A percentile compares a stretch with the other conserved stretches of the same genome.
These are phyloP conservation scores for Adansonia gregorii DNA, from an alignment of 441 rosid genomes.

Conservation along the genomic window DNA sequence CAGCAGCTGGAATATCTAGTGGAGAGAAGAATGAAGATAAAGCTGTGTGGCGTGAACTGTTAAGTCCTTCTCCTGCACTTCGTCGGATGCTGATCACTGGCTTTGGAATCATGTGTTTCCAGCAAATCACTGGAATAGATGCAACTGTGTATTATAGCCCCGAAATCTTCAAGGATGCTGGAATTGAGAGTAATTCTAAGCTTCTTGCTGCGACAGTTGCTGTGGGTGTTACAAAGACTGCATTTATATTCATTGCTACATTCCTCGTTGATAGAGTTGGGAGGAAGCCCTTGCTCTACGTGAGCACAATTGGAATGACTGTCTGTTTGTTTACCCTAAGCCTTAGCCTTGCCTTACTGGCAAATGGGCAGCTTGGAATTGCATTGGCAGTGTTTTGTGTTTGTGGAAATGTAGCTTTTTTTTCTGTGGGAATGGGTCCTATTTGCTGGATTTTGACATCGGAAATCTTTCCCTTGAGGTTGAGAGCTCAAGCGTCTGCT, in stretches of 20 bases:
- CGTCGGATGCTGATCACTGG: constrained; percentile 71
- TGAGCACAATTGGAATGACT: constrained; percentile 92
- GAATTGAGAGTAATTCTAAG: constrained; percentile 62
- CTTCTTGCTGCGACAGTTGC: constrained; percentile 82
- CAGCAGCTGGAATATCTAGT: constrained; percentile 56
- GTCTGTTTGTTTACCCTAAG: constrained; percentile 64
- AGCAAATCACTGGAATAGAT: constrained; percentile 81
- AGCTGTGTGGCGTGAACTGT: constrained; percentile 75
- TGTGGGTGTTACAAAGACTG: constrained; percentile 75
- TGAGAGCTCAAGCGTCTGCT: constrained; percentile 84
- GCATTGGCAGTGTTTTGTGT: constrained; percentile 53
- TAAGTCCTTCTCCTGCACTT: constrained; percentile 73
- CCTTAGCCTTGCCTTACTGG: constrained; percentile 54
- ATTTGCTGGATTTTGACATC: constrained; percentile 82
- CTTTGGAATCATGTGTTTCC: constrained; percentile 86
- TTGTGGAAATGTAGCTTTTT: constrained; percentile 83
- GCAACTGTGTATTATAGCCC: constrained; percentile 93
- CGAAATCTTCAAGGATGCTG: constrained; percentile 65
- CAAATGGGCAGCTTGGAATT: constrained; percentile 49
- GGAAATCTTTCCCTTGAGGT: constrained; percentile 75
- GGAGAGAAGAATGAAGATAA: constrained; percentile 54
- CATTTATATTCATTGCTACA: constrained; percentile 70
- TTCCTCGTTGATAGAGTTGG: constrained; percentile 73
- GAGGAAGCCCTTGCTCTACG: constrained; percentile 27
- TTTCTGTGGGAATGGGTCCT: constrained; percentile 85